Base-by-base conservation (phyloP, 2,329 filamentous ascomycete genomes). In the Pseudovirgaria hyperparasitica region DNA sequence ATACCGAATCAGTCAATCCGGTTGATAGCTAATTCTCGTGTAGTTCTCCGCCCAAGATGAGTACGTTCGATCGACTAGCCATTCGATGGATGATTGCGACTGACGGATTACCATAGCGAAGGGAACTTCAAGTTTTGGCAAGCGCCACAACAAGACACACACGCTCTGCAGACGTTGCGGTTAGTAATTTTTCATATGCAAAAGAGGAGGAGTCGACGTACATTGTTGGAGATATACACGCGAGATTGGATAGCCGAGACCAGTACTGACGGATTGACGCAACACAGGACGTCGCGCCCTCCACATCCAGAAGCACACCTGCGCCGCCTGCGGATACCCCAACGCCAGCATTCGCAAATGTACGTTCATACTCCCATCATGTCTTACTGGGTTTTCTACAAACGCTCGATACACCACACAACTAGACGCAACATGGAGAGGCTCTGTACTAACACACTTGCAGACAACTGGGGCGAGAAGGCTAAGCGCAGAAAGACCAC, bases 401-500 rank as follows among this genome's bases (percentile, higher is more conserved):
- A n/a, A n/a, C n/a, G n/a, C n/a, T n/a, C n/a, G n/a, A n/a, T n/a
- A n/a, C n/a, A n/a, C n/a, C n/a, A n/a, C n/a, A n/a, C n/a, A n/a
- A n/a, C n/a, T n/a, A n/a, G n/a, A n/a, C n/a, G n/a, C n/a, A n/a
- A n/a, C n/a, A n/a, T n/a, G n/a, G n/a, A n/a, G n/a, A n/a, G n/a
- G n/a, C n/a, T 31, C 25, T 30, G 27, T 32, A 41, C 44, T 52
- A 37, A 52, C 43, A 40, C 27, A 28, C 23, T 25, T 52, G 59
- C 58, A 96, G 87, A 78, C 79, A 94, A 98, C 82, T 98, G 90
- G 90, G 76, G 82, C 64, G 87, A 96, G 76, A 98, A 98, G 82
- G 87, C 86, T 54, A 96, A 96, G 84, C 75, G 90, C 65, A 92
- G 90, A 80, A 96, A 94, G 86, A 94, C 87, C 58, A 87, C 82